These are phyloP conservation scores for Angomonas desouzai DNA, from an alignment of 208 protist genomes.

Conservation along the genomic window DNA sequence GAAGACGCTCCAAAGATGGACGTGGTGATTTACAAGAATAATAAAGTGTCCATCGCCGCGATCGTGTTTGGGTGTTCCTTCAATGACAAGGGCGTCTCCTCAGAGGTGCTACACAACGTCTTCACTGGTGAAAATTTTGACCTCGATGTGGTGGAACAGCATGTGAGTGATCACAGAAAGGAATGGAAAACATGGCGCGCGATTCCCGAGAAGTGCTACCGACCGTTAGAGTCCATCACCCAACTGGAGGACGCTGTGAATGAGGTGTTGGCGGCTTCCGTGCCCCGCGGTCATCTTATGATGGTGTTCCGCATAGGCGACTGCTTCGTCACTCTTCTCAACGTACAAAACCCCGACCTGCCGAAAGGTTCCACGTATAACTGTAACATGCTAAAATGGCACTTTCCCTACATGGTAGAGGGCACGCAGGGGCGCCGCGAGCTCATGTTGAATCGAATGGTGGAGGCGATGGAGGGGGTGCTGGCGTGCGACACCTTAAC, in stretches of 20 bases:
- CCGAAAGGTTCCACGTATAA: conserved; percentile 72
- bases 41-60: conserved; percentile 71
- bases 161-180: conserved; percentile 40
- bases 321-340: conserved; percentile 71
- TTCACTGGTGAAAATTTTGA: conserved; percentile 31
- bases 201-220: conserved; percentile 64
- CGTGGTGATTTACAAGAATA: conserved; percentile 74
- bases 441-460: conserved; percentile 76
- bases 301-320: conserved; percentile 84
- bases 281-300: conserved; percentile 77
- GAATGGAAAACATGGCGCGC: conserved; percentile 73
- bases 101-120: conserved; percentile 69
- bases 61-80: conserved; percentile 82
- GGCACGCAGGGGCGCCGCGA: conserved; percentile 60
- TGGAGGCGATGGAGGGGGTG: conserved; percentile 71
- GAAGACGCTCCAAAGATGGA: conserved; percentile 25
- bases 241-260: conserved; percentile 81
- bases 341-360: conserved; percentile 66
- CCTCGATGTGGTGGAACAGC: conserved; percentile 35
- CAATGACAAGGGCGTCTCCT: conserved; percentile 38
- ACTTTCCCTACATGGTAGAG: conserved; percentile 73
- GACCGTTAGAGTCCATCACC: conserved; percentile 50
- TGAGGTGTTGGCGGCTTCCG: conserved; percentile 31
- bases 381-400: conserved; percentile 84
- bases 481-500: conserved; percentile 66